Conservation (phyloP, 345 rosid species). For the Trapa incisa region DNA sequence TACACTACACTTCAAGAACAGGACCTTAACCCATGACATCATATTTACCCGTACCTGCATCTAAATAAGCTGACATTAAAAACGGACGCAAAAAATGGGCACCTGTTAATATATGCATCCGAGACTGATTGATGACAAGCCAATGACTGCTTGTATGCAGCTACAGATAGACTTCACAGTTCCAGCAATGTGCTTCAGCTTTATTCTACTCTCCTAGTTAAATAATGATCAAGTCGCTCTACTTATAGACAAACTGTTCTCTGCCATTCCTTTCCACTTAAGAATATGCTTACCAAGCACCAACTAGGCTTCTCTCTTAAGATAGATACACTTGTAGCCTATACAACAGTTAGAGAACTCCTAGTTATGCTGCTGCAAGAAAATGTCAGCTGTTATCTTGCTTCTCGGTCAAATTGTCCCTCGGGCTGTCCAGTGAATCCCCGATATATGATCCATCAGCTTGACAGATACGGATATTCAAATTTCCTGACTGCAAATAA, state of each 20-base stretch:
- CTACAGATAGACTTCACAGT: slow-evolving; percentile 9
- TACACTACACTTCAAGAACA: background rate
- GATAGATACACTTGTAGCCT: background rate
- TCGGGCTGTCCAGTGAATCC: slow-evolving; percentile 43
- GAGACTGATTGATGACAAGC: background rate
- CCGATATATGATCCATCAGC: slow-evolving; percentile 67
- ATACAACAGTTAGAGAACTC: too few species aligned
- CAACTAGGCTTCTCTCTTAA: background rate
- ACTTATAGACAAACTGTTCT: slow-evolving; percentile 20
- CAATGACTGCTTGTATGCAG: slow-evolving; percentile 4
- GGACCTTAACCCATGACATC: too few species aligned
- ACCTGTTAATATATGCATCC: background rate
- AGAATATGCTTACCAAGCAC: too few species aligned
- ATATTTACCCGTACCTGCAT: background rate
- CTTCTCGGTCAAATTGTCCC: slow-evolving; percentile 29
- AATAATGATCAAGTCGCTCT: slow-evolving; percentile 17
- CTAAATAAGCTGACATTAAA: background rate
- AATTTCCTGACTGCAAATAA: slow-evolving; percentile 40
- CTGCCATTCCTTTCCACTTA: slow-evolving; percentile 10
- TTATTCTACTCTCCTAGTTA: slow-evolving; percentile 8
- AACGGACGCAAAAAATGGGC: background rate
- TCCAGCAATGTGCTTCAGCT: slow-evolving; percentile 14
- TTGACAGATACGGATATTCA: slow-evolving; percentile 54
- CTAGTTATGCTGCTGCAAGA: background rate
- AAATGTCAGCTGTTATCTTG: slow-evolving; percentile 21